Evolutionary conservation across 768 basidiomycete genomes (phyloP), one percentile per base, ranked within the genome.

Genomic region (Russula sp.): DNA sequence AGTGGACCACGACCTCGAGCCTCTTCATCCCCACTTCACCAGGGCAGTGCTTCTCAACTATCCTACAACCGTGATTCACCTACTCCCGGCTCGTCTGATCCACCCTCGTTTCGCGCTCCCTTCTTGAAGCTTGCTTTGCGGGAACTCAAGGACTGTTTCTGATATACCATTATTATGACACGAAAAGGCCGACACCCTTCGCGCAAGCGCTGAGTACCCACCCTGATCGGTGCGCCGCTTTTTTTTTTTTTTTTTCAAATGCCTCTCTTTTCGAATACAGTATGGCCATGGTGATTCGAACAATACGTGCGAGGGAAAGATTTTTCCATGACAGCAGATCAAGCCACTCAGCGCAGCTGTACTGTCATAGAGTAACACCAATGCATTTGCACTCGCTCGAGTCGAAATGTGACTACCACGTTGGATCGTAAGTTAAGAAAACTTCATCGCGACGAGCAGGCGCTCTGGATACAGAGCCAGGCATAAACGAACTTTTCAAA

Each of bases 51-150:
- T 18, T 52, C 59, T 34, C 60, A 59, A 8, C 27, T 8, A 47
- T 22, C 57, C 22, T 57, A 57, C 20, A 59, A 48, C 52, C 22
- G 27, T 35, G 62, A 59, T 6, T 45, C 57, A 14, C 48, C 57
- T 11, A 47, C 42, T 4, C 56, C 27, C 27, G 27, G 27, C 27
- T 27, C 27, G 27, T 27, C 27, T 27, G 27, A 2, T 27, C 27
- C 27, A 27, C 27, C 53, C 4, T 20, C 61, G 14, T 89, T 90
- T 76, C 82, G 88, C 31, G 76, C 82, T 0, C 85, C 88, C 1
- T 88, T 88, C 75, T 81, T 88, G 57, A 81, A 85, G 4, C 88
- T 87, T 0, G 80, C 86, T 1, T 86, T 84, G 0, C 79, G 87
- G n/a, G 86, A 0, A 48, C 13, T 6, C 18, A 13, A 35, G 40